phyloP scores from a whole-genome alignment of 306 rosid species.

The Cucurbita pepo region DNA sequence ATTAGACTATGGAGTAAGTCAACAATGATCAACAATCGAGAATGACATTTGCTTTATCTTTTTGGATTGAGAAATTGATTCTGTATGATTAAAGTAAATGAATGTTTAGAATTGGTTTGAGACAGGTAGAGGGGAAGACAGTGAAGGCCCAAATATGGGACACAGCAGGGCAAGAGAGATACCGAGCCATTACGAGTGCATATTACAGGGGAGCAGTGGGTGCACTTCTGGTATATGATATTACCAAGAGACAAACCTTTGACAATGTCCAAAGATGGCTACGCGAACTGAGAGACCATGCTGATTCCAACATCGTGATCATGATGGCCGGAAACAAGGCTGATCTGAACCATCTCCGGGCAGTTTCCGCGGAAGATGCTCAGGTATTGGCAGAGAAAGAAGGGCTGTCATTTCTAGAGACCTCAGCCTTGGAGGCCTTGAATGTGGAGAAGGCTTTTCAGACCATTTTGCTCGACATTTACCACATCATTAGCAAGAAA shows the following conservation, averaged over 20 bases:
- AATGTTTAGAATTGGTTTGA: not conserved
- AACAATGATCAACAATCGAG: not conserved
- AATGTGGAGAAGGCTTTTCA: slow-evolving; percentile 67
- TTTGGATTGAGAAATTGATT: not conserved
- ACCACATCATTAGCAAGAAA: slow-evolving; percentile 50
- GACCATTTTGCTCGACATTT: slow-evolving; percentile 49
- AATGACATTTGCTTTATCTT: not conserved
- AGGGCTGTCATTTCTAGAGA: slow-evolving; percentile 44
- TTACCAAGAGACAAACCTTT: slow-evolving; percentile 57
- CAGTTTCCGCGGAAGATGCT: slow-evolving; percentile 46
- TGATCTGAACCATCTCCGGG: slow-evolving; percentile 52
- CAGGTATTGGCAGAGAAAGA: slow-evolving; percentile 46
- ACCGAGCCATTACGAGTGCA: slow-evolving; percentile 61
- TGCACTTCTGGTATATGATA: slow-evolving; percentile 55
- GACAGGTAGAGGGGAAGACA: slow-evolving; percentile 61
- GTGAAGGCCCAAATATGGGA: slow-evolving; percentile 84
- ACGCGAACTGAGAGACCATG: slow-evolving; percentile 61
- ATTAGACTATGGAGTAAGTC: not conserved
- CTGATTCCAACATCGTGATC: slow-evolving; percentile 61
- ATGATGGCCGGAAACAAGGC: slow-evolving; percentile 63
- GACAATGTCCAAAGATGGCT: slow-evolving; percentile 64
- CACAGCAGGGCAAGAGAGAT: slow-evolving; percentile 73
- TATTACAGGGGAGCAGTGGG: slow-evolving; percentile 71
- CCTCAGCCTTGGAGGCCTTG: slow-evolving; percentile 51
- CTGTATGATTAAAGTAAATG: not conserved